phyloP scores from a whole-genome alignment of 441 rosid genomes.

The Bocquillonia castaneifolia region DNA sequence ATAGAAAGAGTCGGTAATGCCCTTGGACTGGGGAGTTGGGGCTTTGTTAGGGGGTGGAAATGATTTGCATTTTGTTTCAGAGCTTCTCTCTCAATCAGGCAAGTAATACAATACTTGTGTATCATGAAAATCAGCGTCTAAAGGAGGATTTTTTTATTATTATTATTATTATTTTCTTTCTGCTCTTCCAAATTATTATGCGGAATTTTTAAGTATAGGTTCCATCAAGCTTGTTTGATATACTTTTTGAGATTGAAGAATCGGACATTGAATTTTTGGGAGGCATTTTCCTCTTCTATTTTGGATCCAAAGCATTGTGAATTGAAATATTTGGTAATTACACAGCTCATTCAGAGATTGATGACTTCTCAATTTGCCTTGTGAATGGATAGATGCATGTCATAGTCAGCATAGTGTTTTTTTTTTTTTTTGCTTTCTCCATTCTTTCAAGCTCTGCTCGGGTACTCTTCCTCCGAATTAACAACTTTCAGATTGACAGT shows the following conservation, averaged over 20 bases:
- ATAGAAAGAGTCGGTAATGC: slow-evolving; percentile 18
- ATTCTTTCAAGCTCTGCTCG: no score
- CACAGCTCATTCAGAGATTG: not conserved
- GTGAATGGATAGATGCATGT: no score
- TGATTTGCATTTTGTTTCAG: slow-evolving; percentile 10
- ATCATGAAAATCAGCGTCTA: slow-evolving; percentile 24
- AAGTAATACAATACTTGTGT: slow-evolving; percentile 21
- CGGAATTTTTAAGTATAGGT: slow-evolving; percentile 14
- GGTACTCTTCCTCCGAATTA: no score
- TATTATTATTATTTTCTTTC: not conserved
- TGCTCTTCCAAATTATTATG: not conserved
- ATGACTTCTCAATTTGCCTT: not conserved
- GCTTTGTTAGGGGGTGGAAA: not conserved
- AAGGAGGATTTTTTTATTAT: slow-evolving; percentile 13
- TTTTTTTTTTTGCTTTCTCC: no score
- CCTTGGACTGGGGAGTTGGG: not conserved
- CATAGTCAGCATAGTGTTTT: no score
- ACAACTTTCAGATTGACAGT: no score
- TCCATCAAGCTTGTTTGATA: slow-evolving; percentile 20
- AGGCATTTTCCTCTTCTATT: not conserved
- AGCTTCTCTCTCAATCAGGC: slow-evolving; percentile 7
- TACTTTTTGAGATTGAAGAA: not conserved
- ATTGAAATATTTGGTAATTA: slow-evolving; percentile 1
- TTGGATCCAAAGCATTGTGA: not conserved
- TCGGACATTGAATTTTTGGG: slow-evolving; percentile 17